phyloP scores from a whole-genome alignment of 805 yeast species.

The Candida morakotiae region DNA sequence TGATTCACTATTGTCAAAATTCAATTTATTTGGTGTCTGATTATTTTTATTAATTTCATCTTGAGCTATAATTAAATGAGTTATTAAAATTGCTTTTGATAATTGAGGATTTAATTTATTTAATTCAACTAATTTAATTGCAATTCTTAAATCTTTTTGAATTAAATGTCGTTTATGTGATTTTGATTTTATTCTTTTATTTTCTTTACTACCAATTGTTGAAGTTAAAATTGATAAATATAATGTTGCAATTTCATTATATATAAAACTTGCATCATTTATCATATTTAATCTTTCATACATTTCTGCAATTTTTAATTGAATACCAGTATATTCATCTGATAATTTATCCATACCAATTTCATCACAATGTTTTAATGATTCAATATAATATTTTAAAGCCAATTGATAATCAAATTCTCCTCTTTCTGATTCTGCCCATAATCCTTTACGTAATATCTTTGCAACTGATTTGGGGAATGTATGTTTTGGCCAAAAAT shows the following conservation, averaged over 20 bases:
- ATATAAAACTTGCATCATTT: constrained; percentile 63
- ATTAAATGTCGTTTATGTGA: constrained; percentile 52
- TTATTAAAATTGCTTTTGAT: constrained; percentile 53
- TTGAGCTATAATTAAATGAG: constrained; percentile 64
- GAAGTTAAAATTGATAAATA: constrained; percentile 51
- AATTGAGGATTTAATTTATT: constrained; percentile 43
- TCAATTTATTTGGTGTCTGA: constrained; percentile 3
- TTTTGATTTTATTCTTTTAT: constrained; percentile 16
- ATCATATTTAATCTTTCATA: constrained; percentile 62
- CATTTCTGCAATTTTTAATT: constrained; percentile 83
- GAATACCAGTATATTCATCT: constrained; percentile 88
- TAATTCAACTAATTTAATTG: constrained; percentile 62
- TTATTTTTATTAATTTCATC: constrained; percentile 44
- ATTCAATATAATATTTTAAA: constrained; percentile 67
- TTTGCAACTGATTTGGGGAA: constrained; percentile 70
- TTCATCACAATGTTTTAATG: constrained; percentile 58
- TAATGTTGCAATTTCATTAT: constrained; percentile 59
- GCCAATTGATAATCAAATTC: constrained; percentile 65
- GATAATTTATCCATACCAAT: constrained; percentile 52
- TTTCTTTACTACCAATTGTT: constrained; percentile 22
- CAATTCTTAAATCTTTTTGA: constrained; percentile 66
- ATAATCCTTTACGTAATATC: constrained; percentile 66
- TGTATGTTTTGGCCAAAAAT: constrained; percentile 65
- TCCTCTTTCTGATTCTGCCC: constrained; percentile 76
- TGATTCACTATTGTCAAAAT: constrained; percentile 1